Conservation (phyloP, 192 early-diverging fungal genomes). For the Umbelopsis vinacea region DNA sequence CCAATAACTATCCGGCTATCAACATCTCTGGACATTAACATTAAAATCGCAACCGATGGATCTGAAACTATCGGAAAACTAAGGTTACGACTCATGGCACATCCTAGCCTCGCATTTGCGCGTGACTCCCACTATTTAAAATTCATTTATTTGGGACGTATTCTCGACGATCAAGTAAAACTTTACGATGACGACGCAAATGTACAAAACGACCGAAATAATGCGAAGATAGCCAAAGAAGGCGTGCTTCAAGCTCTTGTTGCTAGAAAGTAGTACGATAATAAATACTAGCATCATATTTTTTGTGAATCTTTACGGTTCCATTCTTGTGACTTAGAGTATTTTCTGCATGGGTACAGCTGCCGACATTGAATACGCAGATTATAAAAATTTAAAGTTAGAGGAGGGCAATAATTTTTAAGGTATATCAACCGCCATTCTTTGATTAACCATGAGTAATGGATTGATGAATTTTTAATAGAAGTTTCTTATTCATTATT, state of each 20-base stretch:
- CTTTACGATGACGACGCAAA: constrained; percentile 10
- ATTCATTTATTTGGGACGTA: constrained; percentile 55
- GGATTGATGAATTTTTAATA: too few species aligned
- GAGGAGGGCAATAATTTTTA: too few species aligned
- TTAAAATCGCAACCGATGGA: constrained; percentile 11
- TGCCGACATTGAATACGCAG: too few species aligned
- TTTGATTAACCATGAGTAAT: too few species aligned
- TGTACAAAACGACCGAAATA: constrained; percentile 16
- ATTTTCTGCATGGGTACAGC: too few species aligned
- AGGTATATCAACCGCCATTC: too few species aligned
- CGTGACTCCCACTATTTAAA: constrained; percentile 33
- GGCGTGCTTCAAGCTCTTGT: constrained; percentile 14
- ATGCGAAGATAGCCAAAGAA: not conserved
- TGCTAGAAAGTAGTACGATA: not conserved
- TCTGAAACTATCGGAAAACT: constrained; percentile 41
- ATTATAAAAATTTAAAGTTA: too few species aligned
- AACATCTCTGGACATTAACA: constrained; percentile 31
- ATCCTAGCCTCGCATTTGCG: constrained; percentile 21
- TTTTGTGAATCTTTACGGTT: too few species aligned
- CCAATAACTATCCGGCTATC: constrained; percentile 43
- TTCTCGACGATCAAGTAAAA: constrained; percentile 39
- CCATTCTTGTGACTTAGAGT: too few species aligned
- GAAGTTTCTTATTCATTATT: too few species aligned
- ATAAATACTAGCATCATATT: too few species aligned
- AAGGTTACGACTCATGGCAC: constrained; percentile 30